phyloP scores from a whole-genome alignment of 2,329 filamentous ascomycete genomes.

The Scytalidium lignicola region DNA sequence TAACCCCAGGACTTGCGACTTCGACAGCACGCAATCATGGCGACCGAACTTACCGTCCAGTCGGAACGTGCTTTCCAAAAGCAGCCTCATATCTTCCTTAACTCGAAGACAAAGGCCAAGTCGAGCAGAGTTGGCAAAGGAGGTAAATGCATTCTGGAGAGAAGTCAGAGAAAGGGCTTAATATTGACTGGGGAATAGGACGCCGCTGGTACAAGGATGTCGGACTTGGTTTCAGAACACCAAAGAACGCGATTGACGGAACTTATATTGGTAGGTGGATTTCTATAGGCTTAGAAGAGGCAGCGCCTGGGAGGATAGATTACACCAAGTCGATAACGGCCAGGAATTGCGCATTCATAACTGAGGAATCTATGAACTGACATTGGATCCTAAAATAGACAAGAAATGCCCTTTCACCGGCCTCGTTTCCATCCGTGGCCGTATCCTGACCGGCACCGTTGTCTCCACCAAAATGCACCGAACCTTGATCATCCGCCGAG shows the following conservation, averaged over 20 bases:
- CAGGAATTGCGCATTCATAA: too few relatives aligned
- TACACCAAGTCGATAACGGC: too few relatives aligned
- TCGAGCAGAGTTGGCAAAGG: slow-evolving; percentile 81
- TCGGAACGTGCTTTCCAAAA: slow-evolving; percentile 99
- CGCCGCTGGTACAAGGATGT: slow-evolving; percentile 99
- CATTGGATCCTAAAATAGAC: slow-evolving; percentile 52
- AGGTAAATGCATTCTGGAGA: not conserved
- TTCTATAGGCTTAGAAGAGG: slow-evolving; percentile 6
- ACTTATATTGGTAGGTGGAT: slow-evolving; percentile 90
- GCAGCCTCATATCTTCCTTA: slow-evolving; percentile 99
- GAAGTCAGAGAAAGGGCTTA: slow-evolving; percentile 27
- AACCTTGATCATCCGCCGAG: slow-evolving; percentile 97
- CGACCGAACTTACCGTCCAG: slow-evolving; percentile 98
- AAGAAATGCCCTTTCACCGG: slow-evolving; percentile 99
- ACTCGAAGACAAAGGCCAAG: slow-evolving; percentile 88
- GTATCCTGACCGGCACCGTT: slow-evolving; percentile 99
- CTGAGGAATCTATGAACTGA: slow-evolving; percentile 10
- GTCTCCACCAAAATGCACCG: slow-evolving; percentile 99
- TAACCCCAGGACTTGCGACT: slow-evolving; percentile 23
- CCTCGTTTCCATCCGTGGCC: slow-evolving; percentile 97
- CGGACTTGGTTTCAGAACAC: slow-evolving; percentile 97
- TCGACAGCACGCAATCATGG: slow-evolving; percentile 54
- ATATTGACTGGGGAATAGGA: slow-evolving; percentile 36
- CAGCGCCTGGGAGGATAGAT: too few relatives aligned
- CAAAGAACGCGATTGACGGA: slow-evolving; percentile 97